Evolutionary conservation across 192 early-diverging fungal species (phyloP).

Genomic region (Entomortierella lignicola): DNA sequence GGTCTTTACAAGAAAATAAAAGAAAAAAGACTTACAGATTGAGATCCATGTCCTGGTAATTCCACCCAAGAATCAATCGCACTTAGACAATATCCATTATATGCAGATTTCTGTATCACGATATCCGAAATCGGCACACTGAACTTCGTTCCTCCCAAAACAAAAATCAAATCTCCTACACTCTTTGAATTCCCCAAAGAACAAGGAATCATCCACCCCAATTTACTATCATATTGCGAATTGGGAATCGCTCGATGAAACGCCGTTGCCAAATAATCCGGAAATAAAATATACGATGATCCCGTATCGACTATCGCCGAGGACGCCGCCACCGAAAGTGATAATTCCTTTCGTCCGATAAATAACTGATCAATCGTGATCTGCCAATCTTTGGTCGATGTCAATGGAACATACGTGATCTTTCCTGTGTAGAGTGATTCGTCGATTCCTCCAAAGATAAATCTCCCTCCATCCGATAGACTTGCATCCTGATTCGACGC

Average conservation of each 20-base stretch:
- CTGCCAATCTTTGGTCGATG: constrained; percentile 66
- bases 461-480: constrained; percentile 76
- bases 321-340: constrained; percentile 38
- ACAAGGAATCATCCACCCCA: constrained; percentile 48
- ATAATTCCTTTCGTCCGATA: constrained; percentile 40
- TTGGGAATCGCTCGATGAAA: constrained; percentile 48
- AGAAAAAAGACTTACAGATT: constrained; percentile 34
- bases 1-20: neutral
- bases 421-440: constrained; percentile 51
- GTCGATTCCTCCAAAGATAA: constrained; percentile 91
- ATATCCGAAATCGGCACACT: constrained; percentile 49
- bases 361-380: constrained; percentile 57
- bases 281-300: constrained; percentile 64
- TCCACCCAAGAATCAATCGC: constrained; percentile 51
- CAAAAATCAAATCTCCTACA: constrained; percentile 42
- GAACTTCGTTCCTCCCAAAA: constrained; percentile 24
- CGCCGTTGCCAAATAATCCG: constrained; percentile 44
- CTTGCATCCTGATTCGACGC: constrained; percentile 64
- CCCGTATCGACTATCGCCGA: constrained; percentile 71
- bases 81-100: constrained; percentile 43
- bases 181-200: constrained; percentile 25
- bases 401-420: constrained; percentile 60
- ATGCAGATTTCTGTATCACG: constrained; percentile 37
- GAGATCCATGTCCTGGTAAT: constrained; percentile 38
- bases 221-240: constrained; percentile 29